Percentiles rank a stretch among this genome's conserved stretches.
Evolutionary conservation across 2,329 filamentous ascomycete genomes (phyloP).

Genomic region (Blastomyces emzantsi): DNA sequence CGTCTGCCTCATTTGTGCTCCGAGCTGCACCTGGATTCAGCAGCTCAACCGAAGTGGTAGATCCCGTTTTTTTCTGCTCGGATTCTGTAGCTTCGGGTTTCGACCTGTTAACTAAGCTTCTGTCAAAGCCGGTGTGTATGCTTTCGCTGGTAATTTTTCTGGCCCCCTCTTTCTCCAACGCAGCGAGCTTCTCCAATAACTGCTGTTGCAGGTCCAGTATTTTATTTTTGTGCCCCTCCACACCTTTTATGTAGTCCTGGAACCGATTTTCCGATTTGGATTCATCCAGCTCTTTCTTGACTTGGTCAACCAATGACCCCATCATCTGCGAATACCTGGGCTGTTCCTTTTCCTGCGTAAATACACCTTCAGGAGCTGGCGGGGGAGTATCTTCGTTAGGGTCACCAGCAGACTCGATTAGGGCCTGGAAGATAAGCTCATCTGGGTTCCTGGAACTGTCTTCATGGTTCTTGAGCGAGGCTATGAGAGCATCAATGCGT

Average conservation of each 20-base stretch:
- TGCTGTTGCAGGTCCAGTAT: conserved; percentile 70
- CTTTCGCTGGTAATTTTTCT: conserved; percentile 91
- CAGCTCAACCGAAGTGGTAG: conserved; percentile 52
- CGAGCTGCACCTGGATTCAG: conserved; percentile 54
- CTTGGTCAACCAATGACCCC: conserved; percentile 87
- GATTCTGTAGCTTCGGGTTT: conserved; percentile 33
- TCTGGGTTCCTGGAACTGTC: conserved; percentile 58
- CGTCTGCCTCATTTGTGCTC: conserved; percentile 24
- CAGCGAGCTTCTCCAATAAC: conserved; percentile 61
- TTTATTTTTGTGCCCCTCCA: conserved; percentile 67
- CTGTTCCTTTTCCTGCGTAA: conserved; percentile 62
- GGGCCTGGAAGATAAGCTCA: conserved; percentile 76
- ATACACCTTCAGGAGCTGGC: conserved; percentile 66
- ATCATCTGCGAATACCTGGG: conserved; percentile 96
- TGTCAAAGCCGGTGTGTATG: conserved; percentile 84
- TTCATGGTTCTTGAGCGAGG: conserved; percentile 64
- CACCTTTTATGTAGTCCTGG: conserved; percentile 66
- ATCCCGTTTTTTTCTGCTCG: conserved; percentile 25
- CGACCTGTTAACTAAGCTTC: conserved; percentile 64
- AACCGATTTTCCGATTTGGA: conserved; percentile 60
- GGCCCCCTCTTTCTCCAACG: conserved; percentile 74
- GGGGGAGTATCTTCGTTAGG: conserved; percentile 66
- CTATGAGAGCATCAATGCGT: conserved; percentile 72
- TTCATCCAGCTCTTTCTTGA: conserved; percentile 76
- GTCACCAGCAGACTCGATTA: conserved; percentile 70